Evolutionary conservation across 345 rosid species (phyloP), one percentile per base, ranked within the genome.

Genomic region (Rhodamnia argentea): DNA sequence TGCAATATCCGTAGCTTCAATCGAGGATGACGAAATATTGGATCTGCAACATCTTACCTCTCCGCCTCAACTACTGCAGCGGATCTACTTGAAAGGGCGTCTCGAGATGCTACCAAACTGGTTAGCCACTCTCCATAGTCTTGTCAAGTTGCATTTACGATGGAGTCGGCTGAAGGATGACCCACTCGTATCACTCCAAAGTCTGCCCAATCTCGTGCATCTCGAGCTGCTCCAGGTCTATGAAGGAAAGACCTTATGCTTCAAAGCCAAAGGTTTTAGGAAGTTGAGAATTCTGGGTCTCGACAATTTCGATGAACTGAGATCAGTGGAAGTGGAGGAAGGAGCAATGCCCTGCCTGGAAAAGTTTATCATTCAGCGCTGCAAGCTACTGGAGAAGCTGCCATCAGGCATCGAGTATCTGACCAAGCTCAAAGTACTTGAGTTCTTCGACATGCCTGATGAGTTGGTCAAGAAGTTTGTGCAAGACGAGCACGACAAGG

Each of bases 401-500:
- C 91, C 93, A 0, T 85, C 60, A 13, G 90, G 93, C 13, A 88
- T 91, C 4, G 88, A 89, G 76, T 85, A 87, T 58, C 60, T 91
- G 74, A 82, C 59, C 32, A 89, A 54, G 40, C 90, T 91, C 7
- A 86, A 90, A 64, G 89, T 88, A 12, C 86, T 91, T 18, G 87
- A 88, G 81, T 89, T 89, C 54, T 90, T 89, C 3, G 91, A 88
- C 37, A 87, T 89, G 91, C 89, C 91, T 7, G 87, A 54, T 13
- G 90, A 91, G n/a, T 57, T 91, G 22, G 89, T 91, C 82, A 82
- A 83, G 87, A 89, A 84, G 27, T 56, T 87, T 82, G 26, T 60
- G 50, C 20, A 42, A 42, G 85, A 86, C 37, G 86, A 37, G 42
- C 74, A 84, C 51, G 86, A 84, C 70, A 82, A 88, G 82, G 89